These are phyloP conservation scores for Kwoniella heveanensis DNA, from an alignment of 768 basidiomycete species.

Conservation along the genomic window DNA sequence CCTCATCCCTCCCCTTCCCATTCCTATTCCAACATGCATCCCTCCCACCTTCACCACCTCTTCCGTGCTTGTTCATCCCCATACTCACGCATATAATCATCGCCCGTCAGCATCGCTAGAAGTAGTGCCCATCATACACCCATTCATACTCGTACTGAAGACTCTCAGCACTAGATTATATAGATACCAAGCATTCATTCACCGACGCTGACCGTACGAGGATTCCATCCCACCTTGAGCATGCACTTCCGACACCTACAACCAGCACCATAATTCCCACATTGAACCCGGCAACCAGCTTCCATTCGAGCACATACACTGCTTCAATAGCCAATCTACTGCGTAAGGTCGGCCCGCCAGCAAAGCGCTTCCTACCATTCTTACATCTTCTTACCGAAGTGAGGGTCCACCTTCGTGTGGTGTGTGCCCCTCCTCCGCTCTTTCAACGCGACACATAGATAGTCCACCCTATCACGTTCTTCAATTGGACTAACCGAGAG, in stretches of 20 bases:
- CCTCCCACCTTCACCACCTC: slow-evolving; percentile 2
- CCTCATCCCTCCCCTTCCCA: background rate
- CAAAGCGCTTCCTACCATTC: no score
- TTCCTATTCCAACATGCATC: slow-evolving; percentile 7
- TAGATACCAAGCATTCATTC: background rate
- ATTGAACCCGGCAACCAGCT: no score
- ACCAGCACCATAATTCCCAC: background rate
- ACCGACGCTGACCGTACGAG: no score
- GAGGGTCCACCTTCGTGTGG: no score
- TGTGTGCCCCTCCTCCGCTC: no score
- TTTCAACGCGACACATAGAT: no score
- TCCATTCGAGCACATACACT: no score
- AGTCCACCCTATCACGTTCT: no score
- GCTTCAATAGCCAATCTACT: no score
- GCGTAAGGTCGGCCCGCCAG: no score
- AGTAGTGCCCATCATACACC: background rate
- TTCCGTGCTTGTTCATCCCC: background rate
- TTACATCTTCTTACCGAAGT: no score
- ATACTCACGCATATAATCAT: slow-evolving; percentile 6
- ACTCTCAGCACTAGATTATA: background rate
- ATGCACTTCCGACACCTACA: background rate
- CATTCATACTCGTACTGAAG: background rate
- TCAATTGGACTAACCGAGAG: no score
- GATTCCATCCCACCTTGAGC: background rate
- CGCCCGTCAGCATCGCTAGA: slow-evolving; percentile 8